Conservation (phyloP, 495 filamentous ascomycete genomes). For the Viridothelium virens region DNA sequence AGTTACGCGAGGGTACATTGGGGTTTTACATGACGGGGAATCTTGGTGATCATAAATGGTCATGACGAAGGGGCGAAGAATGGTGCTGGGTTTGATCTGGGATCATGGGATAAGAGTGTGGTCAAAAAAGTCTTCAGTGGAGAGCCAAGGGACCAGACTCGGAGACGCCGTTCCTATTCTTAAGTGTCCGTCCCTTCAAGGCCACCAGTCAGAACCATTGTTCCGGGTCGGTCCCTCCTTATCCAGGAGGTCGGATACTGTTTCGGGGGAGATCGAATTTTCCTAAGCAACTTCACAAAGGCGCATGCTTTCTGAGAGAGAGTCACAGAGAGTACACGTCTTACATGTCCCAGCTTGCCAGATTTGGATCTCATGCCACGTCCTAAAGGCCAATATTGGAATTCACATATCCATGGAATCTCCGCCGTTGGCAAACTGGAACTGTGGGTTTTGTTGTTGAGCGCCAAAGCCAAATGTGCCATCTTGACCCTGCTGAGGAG, state of each 20-base stretch:
- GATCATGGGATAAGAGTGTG: not conserved
- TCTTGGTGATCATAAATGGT: constrained; percentile 3
- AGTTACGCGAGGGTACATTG: constrained; percentile 4
- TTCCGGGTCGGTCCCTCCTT: not conserved
- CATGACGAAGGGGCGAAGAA: constrained; percentile 7
- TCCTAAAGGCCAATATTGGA: not conserved
- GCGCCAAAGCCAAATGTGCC: constrained; percentile 80
- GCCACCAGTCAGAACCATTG: not conserved
- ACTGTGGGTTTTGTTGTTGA: constrained; percentile 66
- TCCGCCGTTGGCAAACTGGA: constrained; percentile 86
- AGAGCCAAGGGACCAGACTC: not conserved
- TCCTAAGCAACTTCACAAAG: not conserved
- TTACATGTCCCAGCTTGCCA: not conserved
- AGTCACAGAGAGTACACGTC: not conserved
- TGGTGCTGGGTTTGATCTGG: not conserved
- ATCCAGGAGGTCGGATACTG: not conserved
- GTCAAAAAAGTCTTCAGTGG: not conserved
- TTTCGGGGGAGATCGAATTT: not conserved
- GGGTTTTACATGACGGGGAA: constrained; percentile 11
- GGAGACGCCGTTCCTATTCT: not conserved
- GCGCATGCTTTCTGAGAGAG: not conserved
- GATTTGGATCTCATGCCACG: not conserved
- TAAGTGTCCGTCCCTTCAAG: not conserved
- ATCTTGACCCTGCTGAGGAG: constrained; percentile 56
- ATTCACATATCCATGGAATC: constrained; percentile 99